Base-by-base conservation (phyloP, 345 rosid genomes). In the Eucalyptus caleyi region DNA sequence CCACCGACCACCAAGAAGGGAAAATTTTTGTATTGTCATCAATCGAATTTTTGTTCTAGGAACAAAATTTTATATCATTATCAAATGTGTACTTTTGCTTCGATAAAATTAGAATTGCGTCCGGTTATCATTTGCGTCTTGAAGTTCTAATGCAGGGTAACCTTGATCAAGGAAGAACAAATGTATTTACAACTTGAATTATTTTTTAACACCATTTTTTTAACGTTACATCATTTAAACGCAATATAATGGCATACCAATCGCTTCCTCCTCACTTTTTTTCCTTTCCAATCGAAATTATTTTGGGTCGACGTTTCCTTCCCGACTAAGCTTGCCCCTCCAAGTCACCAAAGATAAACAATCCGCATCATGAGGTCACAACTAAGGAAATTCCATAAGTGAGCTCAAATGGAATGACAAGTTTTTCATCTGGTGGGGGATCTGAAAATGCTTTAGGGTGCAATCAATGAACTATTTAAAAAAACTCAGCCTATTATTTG, bases 1-100 rank as follows among this genome's bases (percentile, higher is more conserved):
- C 51, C 26, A 19, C 59, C 2, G 2, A 19, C 26, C 59, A 53
- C 24, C 1, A 53, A 53, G 59, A 53, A 21, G 59, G 59, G 59
- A 53, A 53, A 19, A 2, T 1, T 53, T 53, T 53, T 21, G 0
- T 53, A 21, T 53, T 1, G 1, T 53, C 1, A 53, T 53, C 0
- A 53, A 53, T 53, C 11, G 5, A 53, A 53, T 53, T 53, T 53
- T 0, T 53, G 2, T 53, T 53, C 11, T 21, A 53, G 11, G 11
- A 53, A 53, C 11, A 53, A 0, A 21, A 21, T 53, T 53, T 53
- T 53, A 21, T 53, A 4, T 53, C 59, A 53, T 53, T 53, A 21
- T 21, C 26, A 53, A 53, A 4, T 0, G 2, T 21, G 59, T 53
- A 21, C 59, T 53, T 53, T 53, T 53, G 26, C 56, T 53, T 53